Conservation (phyloP, 768 basidiomycete genomes). For the Pleurotus djamor region DNA sequence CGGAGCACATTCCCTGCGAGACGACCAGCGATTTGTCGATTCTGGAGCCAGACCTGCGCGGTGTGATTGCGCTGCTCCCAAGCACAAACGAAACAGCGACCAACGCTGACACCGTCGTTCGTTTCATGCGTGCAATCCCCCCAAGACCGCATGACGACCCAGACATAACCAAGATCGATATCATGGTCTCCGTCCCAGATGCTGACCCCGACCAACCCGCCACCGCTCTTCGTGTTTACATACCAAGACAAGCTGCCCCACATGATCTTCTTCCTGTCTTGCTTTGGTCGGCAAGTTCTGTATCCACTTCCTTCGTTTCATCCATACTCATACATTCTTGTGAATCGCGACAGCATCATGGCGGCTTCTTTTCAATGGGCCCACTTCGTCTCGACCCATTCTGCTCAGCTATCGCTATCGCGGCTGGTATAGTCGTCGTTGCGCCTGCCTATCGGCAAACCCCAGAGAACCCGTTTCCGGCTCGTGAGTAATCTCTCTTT, state of each 20-base stretch:
- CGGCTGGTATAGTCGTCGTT: neutral
- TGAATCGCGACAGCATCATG: slow-evolving; percentile 2
- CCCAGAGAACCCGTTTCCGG: slow-evolving; percentile 7
- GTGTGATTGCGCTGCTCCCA: slow-evolving; percentile 3
- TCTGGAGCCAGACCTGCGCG: slow-evolving; percentile 5
- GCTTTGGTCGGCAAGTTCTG: slow-evolving; percentile 3
- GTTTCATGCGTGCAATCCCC: slow-evolving; percentile 8
- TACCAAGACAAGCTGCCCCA: neutral
- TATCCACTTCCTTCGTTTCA: neutral
- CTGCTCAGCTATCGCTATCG: slow-evolving; percentile 5
- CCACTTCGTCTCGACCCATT: slow-evolving; percentile 1
- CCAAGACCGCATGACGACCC: slow-evolving; percentile 5
- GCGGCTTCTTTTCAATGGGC: slow-evolving; percentile 7
- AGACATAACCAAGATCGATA: slow-evolving; percentile 3
- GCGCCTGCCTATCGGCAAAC: slow-evolving; percentile 7
- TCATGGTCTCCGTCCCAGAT: neutral
- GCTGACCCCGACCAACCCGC: slow-evolving; percentile 4
- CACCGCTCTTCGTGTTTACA: slow-evolving; percentile 3
- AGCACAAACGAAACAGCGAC: slow-evolving; percentile 1
- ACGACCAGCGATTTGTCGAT: slow-evolving; percentile 5
- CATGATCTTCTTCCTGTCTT: slow-evolving; percentile 3
- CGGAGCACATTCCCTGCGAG: neutral
- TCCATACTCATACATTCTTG: neutral
- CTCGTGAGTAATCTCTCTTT: neutral
- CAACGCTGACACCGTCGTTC: neutral